Percentiles rank a stretch among this genome's conserved stretches.
phyloP scores from a whole-genome alignment of 208 protist species.

The Trypanosomatidae sp. region DNA sequence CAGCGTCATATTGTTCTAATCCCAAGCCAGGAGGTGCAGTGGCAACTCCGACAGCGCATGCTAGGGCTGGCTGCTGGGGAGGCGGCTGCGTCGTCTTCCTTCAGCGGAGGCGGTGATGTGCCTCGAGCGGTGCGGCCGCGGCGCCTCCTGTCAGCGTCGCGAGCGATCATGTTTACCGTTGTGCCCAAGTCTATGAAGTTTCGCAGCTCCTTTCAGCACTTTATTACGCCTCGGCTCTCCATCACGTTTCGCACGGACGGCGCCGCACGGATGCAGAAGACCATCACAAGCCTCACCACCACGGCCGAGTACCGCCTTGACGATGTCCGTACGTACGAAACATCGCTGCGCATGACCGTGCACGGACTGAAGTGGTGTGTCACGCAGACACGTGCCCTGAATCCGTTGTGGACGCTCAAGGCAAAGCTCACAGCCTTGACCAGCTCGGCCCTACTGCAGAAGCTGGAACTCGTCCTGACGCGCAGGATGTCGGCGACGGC shows the following conservation, averaged over 20 bases:
- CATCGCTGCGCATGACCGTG: constrained; percentile 41
- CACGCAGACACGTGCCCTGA: constrained; percentile 41
- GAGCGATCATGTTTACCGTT: constrained; percentile 35
- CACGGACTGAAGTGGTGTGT: constrained; percentile 46
- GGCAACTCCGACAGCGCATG: constrained; percentile 40
- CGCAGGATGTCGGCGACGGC: constrained; percentile 58
- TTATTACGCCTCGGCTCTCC: constrained; percentile 35
- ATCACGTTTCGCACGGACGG: constrained; percentile 44
- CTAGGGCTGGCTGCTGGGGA: not conserved
- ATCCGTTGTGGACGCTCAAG: constrained; percentile 55
- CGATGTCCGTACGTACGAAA: constrained; percentile 36
- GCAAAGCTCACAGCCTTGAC: constrained; percentile 50
- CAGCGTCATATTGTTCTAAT: constrained; percentile 56
- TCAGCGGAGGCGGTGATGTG: not conserved
- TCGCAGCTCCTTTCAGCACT: constrained; percentile 61
- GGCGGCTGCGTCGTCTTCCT: not conserved
- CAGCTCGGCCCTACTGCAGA: constrained; percentile 40
- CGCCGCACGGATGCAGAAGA: constrained; percentile 19
- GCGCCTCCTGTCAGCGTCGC: constrained; percentile 5
- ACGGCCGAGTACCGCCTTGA: constrained; percentile 37
- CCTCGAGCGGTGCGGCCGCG: not conserved
- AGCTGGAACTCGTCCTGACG: constrained; percentile 55
- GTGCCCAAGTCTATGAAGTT: constrained; percentile 51
- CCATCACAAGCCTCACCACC: constrained; percentile 31
- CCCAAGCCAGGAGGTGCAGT: constrained; percentile 45